A percentile compares a stretch with the other conserved stretches of the same genome.
These are phyloP conservation scores for Silybum marianum DNA, from an alignment of 129 eudicot species.

Conservation along the genomic window DNA sequence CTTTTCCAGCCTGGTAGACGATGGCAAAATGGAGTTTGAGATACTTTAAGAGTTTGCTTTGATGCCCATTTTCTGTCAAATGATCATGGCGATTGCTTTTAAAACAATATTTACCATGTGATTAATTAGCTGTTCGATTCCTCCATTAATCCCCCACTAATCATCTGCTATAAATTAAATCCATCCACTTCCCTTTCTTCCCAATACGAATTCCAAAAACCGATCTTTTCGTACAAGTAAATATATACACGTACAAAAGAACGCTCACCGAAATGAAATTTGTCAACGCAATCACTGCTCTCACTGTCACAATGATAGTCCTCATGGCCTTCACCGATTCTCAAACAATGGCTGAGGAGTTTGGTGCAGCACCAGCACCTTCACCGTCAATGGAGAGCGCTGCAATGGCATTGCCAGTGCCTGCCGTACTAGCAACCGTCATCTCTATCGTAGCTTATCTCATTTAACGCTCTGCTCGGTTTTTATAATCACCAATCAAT, in stretches of 20 bases:
- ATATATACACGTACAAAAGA: neutral
- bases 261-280: constrained; percentile 19
- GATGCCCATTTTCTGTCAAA: neutral
- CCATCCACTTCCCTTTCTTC: neutral
- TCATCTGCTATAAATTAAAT: constrained; percentile 3
- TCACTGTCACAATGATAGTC: constrained; percentile 17
- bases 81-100: constrained; percentile 1
- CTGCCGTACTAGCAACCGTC: constrained; percentile 33
- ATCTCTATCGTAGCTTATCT: constrained; percentile 42
- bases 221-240: neutral
- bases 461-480: constrained; percentile 19
- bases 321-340: constrained; percentile 17
- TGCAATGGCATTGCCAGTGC: constrained; percentile 35
- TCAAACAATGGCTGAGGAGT: constrained; percentile 34
- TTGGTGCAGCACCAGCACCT: constrained; percentile 50
- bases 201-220: neutral
- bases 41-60: neutral
- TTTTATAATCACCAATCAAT: neutral
- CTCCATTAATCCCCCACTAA: constrained; percentile 12
- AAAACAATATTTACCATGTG: neutral
- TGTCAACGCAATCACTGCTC: constrained; percentile 19
- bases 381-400: constrained; percentile 51
- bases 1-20: neutral
- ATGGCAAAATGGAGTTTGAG: neutral
- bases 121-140: constrained; percentile 18